Base-by-base conservation (phyloP, 345 rosid species). In the Aethionema arabicum region DNA sequence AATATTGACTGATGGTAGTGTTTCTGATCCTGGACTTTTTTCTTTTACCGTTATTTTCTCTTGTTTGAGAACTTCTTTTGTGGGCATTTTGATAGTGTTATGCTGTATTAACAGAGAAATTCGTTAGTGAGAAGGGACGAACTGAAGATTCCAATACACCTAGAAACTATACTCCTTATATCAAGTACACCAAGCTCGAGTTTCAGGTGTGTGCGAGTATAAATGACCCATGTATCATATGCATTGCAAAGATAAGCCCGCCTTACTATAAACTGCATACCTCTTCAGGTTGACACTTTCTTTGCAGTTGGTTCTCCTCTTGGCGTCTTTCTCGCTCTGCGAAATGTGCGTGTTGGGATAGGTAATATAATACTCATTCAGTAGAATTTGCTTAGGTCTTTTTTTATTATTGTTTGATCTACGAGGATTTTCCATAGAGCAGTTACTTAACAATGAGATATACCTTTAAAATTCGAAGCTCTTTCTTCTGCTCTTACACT, bases 271-370 rank as follows among this genome's bases (percentile, higher is more conserved):
- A 60, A 42, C 65, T 53, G 27, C 52, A 33, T 75, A 21, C 13
- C 32, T 43, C 7, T 37, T 14, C 76, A 93, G 99, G 95, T 93
- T 62, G 97, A 93, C 74, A 93, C 99, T 37, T 93, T 90, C 77
- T 93, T 85, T 72, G 99, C 99, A 8, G 99, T 93, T 75, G 99
- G 99, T 67, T 90, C 99, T 12, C 99, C 99, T 65, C 86, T 93
- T 58, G 97, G 99, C 69, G 97, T 90, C 76, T 93, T 93, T 73
- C 97, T 93, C 47, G 82, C 96, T 15, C 96, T 93, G 61, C 86
- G 97, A 21, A 93, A 93, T 73, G 58, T 87, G 61, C 97, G 95
- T 36, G 77, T 93, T 66, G 99, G 99, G 55, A 68, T 86, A 40
- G 95, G 97, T 93, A 90, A 32, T 2, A 21, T 93, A 90, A 32